These are phyloP conservation scores for Metschnikowia kofuensis DNA, from an alignment of 805 yeast species.

Conservation along the genomic window DNA sequence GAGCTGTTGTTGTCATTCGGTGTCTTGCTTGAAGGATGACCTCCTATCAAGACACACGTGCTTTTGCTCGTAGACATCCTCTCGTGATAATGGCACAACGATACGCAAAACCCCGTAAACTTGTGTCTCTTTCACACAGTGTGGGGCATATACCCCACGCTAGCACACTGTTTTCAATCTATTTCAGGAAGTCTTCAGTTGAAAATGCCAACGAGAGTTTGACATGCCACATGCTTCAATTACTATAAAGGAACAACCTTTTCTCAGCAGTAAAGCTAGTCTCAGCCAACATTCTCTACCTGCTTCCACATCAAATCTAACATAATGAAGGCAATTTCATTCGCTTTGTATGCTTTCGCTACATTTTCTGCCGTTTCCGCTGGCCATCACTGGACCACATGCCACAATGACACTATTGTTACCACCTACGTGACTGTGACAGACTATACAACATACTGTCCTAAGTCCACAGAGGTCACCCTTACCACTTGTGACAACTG, in stretches of 20 bases:
- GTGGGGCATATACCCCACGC: not conserved
- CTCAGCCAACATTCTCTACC: not conserved
- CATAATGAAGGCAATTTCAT: not conserved
- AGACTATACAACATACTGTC: conserved; percentile 38
- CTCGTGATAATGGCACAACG: not conserved
- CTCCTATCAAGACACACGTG: not conserved
- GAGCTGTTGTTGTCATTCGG: not conserved
- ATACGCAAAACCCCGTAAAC: not conserved
- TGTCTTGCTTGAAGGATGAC: not conserved
- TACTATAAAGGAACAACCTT: not conserved
- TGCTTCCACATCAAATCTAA: not conserved
- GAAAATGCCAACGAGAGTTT: not conserved
- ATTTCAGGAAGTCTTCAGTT: not conserved
- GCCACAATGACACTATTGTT: not conserved
- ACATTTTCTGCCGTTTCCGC: not conserved
- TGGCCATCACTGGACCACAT: not conserved
- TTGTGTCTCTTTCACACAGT: not conserved
- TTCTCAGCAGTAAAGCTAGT: not conserved
- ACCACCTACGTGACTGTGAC: conserved; percentile 35
- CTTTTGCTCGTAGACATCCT: not conserved
- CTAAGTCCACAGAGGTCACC: conserved; percentile 31
- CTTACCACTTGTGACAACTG: conserved; percentile 30
- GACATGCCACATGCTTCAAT: not conserved
- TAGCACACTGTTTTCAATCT: not conserved
- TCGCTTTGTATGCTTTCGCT: not conserved